Evolutionary conservation across 108 stramenopile species (phyloP).

Genomic region (Cyclostephanos invisitatus): DNA sequence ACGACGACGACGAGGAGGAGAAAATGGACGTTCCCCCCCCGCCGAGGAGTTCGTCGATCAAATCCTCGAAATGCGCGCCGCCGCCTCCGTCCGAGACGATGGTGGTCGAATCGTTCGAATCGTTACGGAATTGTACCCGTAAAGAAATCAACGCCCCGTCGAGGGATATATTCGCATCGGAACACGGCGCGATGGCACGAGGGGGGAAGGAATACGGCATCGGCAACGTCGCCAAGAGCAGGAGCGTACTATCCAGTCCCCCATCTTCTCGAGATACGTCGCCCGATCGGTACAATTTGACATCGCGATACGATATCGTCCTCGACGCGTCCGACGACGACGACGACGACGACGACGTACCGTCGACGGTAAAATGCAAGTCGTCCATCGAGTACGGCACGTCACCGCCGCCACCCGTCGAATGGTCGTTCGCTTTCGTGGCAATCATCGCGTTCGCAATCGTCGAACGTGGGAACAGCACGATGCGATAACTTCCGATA

Average conservation of each 20-base stretch:
- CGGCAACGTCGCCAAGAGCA: conserved; percentile 20
- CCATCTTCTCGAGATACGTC: neutral
- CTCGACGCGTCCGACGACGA: too few species aligned
- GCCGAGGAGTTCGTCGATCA: conserved; percentile 25
- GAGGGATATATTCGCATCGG: conserved; percentile 13
- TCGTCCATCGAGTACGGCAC: conserved; percentile 16
- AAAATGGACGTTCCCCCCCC: conserved; percentile 17
- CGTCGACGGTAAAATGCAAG: conserved; percentile 14
- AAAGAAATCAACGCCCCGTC: conserved; percentile 31
- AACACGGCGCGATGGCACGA: too few species aligned
- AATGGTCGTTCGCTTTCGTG: neutral
- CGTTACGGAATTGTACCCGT: conserved; percentile 30
- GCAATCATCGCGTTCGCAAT: neutral
- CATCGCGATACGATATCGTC: conserved; percentile 1
- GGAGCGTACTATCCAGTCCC: neutral
- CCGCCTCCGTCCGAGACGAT: too few species aligned
- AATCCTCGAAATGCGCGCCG: neutral
- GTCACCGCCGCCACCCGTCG: neutral
- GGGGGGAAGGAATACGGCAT: neutral
- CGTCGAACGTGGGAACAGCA: neutral
- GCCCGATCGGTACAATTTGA: conserved; percentile 7
- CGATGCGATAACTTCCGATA: conserved; percentile 24
- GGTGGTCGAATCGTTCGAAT: too few species aligned
- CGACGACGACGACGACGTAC: neutral
- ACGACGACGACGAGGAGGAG: neutral